Evolutionary conservation across 768 basidiomycete species (phyloP).

Genomic region (Tulasnella sp.): DNA sequence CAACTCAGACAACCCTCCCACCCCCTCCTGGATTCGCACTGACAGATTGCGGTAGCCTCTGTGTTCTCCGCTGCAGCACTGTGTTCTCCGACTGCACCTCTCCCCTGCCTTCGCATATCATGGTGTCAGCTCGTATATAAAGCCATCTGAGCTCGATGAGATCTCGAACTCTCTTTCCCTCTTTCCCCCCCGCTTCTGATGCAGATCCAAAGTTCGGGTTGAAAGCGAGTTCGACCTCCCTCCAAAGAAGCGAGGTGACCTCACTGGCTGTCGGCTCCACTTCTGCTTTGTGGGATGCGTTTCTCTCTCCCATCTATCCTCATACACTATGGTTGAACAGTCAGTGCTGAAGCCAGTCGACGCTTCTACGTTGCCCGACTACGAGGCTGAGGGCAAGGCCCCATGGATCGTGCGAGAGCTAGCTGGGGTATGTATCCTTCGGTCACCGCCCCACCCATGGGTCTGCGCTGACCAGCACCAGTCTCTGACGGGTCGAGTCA

Average conservation of each 20-base stretch:
- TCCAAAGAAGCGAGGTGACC: too few species aligned
- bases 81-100: background rate
- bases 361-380: constrained; percentile 25
- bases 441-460: too few species aligned
- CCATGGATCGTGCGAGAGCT: constrained; percentile 48
- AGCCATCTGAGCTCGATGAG: background rate
- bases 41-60: background rate
- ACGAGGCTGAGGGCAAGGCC: constrained; percentile 53
- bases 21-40: background rate
- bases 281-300: background rate
- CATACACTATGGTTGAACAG: constrained; percentile 10
- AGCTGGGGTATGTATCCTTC: constrained; percentile 49
- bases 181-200: background rate
- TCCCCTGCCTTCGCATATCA: background rate
- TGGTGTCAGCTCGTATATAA: background rate
- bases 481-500: constrained; percentile 60
- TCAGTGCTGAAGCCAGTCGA: constrained; percentile 30
- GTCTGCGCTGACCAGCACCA: constrained; percentile 31
- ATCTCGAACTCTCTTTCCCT: background rate
- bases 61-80: background rate
- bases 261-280: background rate
- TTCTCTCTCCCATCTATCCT: background rate
- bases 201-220: background rate
- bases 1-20: background rate
- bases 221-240: background rate